These are phyloP conservation scores for Cercospora sojina DNA, from an alignment of 2,329 filamentous ascomycete species.

Conservation along the genomic window DNA sequence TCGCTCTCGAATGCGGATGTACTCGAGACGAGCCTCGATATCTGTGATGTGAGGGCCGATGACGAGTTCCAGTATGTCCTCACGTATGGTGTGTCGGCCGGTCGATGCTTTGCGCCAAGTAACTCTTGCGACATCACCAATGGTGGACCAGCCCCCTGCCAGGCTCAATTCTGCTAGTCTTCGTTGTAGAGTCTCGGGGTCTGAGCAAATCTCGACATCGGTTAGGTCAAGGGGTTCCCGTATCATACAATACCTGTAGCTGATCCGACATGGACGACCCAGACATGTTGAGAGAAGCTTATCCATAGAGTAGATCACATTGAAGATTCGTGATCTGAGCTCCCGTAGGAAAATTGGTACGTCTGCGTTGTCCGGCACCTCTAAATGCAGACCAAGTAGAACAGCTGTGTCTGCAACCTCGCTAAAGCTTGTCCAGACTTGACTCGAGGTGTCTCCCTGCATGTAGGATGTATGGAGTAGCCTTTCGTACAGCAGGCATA, in stretches of 20 bases:
- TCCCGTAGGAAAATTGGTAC: constrained; percentile 30
- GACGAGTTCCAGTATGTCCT: constrained; percentile 26
- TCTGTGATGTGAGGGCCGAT: constrained; percentile 16
- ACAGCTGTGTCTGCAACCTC: constrained; percentile 29
- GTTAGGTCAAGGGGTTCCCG: constrained; percentile 21
- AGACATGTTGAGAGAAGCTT: constrained; percentile 31
- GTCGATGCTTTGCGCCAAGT: constrained; percentile 22
- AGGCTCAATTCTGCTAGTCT: constrained; percentile 11
- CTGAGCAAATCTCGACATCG: constrained; percentile 20
- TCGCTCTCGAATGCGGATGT: constrained; percentile 17
- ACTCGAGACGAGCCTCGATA: constrained; percentile 17
- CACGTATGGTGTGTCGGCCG: constrained; percentile 13
- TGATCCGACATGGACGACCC: constrained; percentile 26
- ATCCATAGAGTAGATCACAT: constrained; percentile 28
- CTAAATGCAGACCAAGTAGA: constrained; percentile 29
- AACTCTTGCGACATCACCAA: constrained; percentile 12
- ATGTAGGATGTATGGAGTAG: constrained; percentile 20
- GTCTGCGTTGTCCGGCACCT: constrained; percentile 21
- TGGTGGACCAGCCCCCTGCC: constrained; percentile 16
- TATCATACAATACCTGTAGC: constrained; percentile 22
- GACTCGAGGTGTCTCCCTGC: constrained; percentile 26
- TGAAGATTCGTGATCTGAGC: constrained; percentile 26
- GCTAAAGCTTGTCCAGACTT: constrained; percentile 29
- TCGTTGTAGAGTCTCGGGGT: constrained; percentile 10
- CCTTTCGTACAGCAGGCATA: constrained; percentile 28